These are phyloP conservation scores for Kodamaea kakaduensis DNA, from an alignment of 805 yeast genomes.

Conservation along the genomic window DNA sequence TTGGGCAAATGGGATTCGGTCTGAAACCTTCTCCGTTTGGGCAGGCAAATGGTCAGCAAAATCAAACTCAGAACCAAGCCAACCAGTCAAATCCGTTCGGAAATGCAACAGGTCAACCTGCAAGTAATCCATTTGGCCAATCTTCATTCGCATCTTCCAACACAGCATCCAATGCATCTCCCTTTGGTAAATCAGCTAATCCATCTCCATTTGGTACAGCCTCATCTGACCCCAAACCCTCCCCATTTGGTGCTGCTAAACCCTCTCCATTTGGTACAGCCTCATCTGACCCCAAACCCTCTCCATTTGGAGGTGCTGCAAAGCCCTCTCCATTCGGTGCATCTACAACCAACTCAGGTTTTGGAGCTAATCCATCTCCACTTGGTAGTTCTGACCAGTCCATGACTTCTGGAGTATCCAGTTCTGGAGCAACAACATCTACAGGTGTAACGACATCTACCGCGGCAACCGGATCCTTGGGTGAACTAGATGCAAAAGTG, in stretches of 20 bases:
- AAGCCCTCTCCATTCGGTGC: neutral
- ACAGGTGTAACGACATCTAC: neutral
- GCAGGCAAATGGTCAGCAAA: no score
- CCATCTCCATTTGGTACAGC: slow-evolving; percentile 8
- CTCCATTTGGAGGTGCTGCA: slow-evolving; percentile 2
- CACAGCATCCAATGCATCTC: slow-evolving; percentile 3
- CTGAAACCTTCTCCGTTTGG: no score
- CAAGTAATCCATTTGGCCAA: no score
- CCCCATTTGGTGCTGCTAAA: slow-evolving; percentile 9
- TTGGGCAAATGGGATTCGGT: no score
- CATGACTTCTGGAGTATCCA: slow-evolving; percentile 9
- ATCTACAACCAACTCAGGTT: slow-evolving; percentile 1
- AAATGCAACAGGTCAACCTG: no score
- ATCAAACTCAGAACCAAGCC: no score
- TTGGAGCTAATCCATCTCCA: slow-evolving; percentile 8
- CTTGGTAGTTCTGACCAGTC: slow-evolving; percentile 8
- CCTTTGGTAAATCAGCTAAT: slow-evolving; percentile 7
- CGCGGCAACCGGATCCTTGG: slow-evolving; percentile 11
- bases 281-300: slow-evolving; percentile 5
- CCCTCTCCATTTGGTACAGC: slow-evolving; percentile 9
- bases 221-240: slow-evolving; percentile 1
- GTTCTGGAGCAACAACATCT: neutral
- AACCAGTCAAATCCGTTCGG: no score
- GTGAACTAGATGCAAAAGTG: slow-evolving; percentile 42
- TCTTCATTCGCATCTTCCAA: no score